Percentiles rank a stretch among this genome's conserved stretches.
Evolutionary conservation across 495 filamentous ascomycete species (phyloP).

Genomic region (Lasiosphaeria miniovina): DNA sequence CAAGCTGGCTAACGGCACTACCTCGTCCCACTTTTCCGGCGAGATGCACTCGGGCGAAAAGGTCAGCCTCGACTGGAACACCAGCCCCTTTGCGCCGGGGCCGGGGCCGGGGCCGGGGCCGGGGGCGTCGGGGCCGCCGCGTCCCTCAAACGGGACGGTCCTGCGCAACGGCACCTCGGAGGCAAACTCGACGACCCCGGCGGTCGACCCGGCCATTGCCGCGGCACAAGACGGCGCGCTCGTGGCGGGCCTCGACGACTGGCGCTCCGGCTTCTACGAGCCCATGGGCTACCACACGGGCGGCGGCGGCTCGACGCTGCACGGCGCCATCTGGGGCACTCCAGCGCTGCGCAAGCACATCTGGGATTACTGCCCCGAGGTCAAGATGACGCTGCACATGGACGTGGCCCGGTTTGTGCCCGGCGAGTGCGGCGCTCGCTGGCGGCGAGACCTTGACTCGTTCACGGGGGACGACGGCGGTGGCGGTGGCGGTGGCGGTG

Average conservation of each 20-base stretch:
- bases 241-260: conserved; percentile 39
- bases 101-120: background rate
- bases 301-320: conserved; percentile 36
- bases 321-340: conserved; percentile 40
- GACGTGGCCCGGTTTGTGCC: conserved; percentile 42
- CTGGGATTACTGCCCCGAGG: conserved; percentile 52
- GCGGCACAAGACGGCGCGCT: conserved; percentile 28
- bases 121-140: background rate
- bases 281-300: conserved; percentile 56
- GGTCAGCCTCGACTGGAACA: conserved; percentile 12
- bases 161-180: background rate
- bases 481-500: conserved; percentile 16
- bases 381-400: conserved; percentile 52
- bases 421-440: conserved; percentile 31
- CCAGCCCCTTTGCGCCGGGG: background rate
- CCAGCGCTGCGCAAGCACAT: conserved; percentile 41
- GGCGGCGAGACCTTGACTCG: conserved; percentile 32
- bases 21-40: conserved; percentile 42
- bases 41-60: conserved; percentile 36
- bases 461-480: background rate
- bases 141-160: background rate
- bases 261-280: conserved; percentile 45
- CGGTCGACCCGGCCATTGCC: conserved; percentile 11
- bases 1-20: conserved; percentile 44
- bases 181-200: background rate